A percentile compares a stretch with the other conserved stretches of the same genome.
phyloP scores from a whole-genome alignment of 805 yeast species.

The Starmerella ratchasimensis region DNA sequence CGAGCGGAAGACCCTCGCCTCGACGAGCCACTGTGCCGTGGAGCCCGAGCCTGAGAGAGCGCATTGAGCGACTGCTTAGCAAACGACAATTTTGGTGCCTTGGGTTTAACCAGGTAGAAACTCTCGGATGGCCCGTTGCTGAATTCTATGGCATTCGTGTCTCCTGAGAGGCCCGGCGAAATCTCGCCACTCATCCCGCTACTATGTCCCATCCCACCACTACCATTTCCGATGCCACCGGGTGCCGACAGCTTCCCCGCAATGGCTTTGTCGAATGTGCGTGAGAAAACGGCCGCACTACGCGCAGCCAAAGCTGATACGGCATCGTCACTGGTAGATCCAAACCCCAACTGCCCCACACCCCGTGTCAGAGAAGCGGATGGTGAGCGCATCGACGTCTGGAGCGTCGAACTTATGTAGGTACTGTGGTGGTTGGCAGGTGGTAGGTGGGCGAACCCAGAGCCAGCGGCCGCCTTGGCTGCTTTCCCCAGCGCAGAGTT shows the following conservation, averaged over 20 bases:
- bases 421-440: too few relatives aligned
- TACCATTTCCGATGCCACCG: not conserved
- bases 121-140: slow-evolving; percentile 20
- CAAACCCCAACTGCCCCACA: too few relatives aligned
- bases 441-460: too few relatives aligned
- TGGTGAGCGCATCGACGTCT: too few relatives aligned
- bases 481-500: too few relatives aligned
- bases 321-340: slow-evolving; percentile 18
- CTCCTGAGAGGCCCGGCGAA: too few relatives aligned
- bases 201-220: not conserved
- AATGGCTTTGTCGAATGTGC: slow-evolving; percentile 15
- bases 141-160: too few relatives aligned
- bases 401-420: too few relatives aligned
- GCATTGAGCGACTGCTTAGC: slow-evolving; percentile 1
- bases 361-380: too few relatives aligned
- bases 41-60: slow-evolving; percentile 2
- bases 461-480: too few relatives aligned
- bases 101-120: slow-evolving; percentile 26
- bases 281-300: slow-evolving; percentile 16
- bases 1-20: not conserved
- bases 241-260: slow-evolving; percentile 1
- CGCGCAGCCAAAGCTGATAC: slow-evolving; percentile 13
- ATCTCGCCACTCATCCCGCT: too few relatives aligned
- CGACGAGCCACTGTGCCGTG: not conserved
- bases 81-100: slow-evolving; percentile 6